Evolutionary conservation across 2,329 filamentous ascomycete genomes (phyloP).

Genomic region (Colletotrichum sp.): DNA sequence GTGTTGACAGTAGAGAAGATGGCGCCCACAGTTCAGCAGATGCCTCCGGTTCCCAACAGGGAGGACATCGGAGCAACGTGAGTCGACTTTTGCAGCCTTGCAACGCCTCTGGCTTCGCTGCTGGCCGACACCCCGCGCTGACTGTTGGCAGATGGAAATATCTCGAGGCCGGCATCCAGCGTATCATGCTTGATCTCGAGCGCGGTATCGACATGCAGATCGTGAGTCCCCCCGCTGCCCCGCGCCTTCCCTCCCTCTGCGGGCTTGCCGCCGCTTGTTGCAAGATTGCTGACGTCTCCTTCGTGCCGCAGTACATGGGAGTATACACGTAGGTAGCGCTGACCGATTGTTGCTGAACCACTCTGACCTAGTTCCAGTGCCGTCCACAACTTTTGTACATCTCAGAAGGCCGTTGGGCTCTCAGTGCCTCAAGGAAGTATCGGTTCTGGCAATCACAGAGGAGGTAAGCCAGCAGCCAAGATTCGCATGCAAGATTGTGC

Average conservation of each 20-base stretch:
- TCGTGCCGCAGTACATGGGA: constrained; percentile 77
- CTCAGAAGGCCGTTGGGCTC: constrained; percentile 86
- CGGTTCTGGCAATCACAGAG: constrained; percentile 67
- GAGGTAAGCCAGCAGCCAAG: constrained; percentile 55
- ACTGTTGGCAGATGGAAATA: constrained; percentile 76
- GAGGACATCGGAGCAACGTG: constrained; percentile 64
- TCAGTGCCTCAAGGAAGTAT: constrained; percentile 35
- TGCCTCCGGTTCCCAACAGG: constrained; percentile 64
- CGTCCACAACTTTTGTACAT: constrained; percentile 99
- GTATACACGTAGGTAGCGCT: constrained; percentile 75
- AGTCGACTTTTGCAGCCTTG: constrained; percentile 15
- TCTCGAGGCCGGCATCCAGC: constrained; percentile 84
- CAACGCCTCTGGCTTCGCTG: not conserved
- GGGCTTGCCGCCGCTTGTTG: not conserved
- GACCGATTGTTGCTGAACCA: not conserved
- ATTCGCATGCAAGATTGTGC: not conserved
- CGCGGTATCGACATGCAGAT: constrained; percentile 94
- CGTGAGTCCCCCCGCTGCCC: constrained; percentile 50
- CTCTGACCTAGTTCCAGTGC: constrained; percentile 61
- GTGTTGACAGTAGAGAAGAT: constrained; percentile 38
- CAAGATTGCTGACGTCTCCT: constrained; percentile 2
- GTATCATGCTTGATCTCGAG: constrained; percentile 91
- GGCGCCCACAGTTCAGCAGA: constrained; percentile 42
- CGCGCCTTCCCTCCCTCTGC: constrained; percentile 3
- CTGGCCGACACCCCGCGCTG: constrained; percentile 14